Conservation (phyloP, 2,329 filamentous ascomycete genomes). For the Trichoderma cornu-damae region DNA sequence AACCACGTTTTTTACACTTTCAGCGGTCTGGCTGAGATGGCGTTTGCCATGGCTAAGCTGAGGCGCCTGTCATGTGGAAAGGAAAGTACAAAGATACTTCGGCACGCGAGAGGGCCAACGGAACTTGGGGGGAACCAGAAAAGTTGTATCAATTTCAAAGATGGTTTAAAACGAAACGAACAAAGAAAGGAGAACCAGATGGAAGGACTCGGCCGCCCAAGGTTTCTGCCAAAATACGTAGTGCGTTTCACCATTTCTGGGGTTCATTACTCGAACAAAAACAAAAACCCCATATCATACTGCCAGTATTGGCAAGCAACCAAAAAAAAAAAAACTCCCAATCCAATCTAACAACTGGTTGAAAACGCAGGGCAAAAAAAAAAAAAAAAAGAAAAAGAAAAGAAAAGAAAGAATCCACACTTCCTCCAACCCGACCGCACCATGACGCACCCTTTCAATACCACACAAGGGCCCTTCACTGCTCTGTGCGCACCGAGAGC, state of each 20-base stretch:
- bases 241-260: conserved; percentile 10
- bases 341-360: too few species aligned
- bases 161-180: too few species aligned
- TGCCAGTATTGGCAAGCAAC: neutral
- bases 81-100: neutral
- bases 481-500: neutral
- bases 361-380: too few species aligned
- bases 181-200: neutral
- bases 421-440: neutral
- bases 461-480: too few species aligned
- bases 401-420: too few species aligned
- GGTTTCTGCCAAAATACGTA: conserved; percentile 5
- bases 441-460: too few species aligned
- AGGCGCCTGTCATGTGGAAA: conserved; percentile 4
- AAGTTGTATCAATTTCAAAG: neutral
- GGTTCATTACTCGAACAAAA: conserved; percentile 3
- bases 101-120: neutral
- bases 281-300: neutral
- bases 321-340: neutral
- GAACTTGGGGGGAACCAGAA: neutral
- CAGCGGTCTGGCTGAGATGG: neutral
- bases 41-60: neutral
- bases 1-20: neutral
- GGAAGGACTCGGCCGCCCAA: neutral
- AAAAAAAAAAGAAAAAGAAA: too few species aligned